These are phyloP conservation scores for Logfia minima DNA, from an alignment of 129 eudicot genomes.

Conservation along the genomic window DNA sequence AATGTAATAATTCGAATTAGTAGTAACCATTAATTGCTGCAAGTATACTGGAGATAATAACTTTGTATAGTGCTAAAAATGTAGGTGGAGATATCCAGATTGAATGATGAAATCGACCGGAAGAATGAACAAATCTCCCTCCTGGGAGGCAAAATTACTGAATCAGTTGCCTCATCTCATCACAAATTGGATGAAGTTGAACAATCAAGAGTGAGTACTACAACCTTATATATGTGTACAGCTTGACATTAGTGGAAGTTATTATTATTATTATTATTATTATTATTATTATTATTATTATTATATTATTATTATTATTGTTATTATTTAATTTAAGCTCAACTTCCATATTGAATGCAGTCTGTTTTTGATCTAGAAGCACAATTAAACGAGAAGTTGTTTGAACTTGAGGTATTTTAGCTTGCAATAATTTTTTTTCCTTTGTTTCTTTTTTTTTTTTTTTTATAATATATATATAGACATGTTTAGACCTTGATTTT, in stretches of 20 bases:
- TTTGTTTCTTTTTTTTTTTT: background rate
- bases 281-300: background rate
- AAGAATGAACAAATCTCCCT: constrained; percentile 68
- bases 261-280: background rate
- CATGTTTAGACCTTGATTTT: constrained; percentile 8
- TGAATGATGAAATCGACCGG: constrained; percentile 58
- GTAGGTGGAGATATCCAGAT: constrained; percentile 64
- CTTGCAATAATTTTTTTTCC: constrained; percentile 11
- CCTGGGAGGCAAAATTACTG: constrained; percentile 60
- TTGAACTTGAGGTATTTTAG: constrained; percentile 80
- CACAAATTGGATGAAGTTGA: constrained; percentile 53
- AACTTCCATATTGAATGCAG: constrained; percentile 44
- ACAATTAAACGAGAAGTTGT: constrained; percentile 76
- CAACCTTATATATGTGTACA: background rate
- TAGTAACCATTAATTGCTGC: constrained; percentile 1
- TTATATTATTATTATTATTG: too few relatives aligned
- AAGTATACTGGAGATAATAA: constrained; percentile 8
- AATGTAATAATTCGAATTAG: constrained; percentile 38
- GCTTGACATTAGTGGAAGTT: background rate
- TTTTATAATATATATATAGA: background rate
- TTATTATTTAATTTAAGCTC: background rate
- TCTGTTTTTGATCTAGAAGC: constrained; percentile 56
- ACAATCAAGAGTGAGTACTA: constrained; percentile 53
- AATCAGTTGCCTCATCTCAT: constrained; percentile 38
- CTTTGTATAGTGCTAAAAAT: constrained; percentile 16